Evolutionary conservation across 2,329 filamentous ascomycete species (phyloP).

Genomic region (Aspergillus sp.): DNA sequence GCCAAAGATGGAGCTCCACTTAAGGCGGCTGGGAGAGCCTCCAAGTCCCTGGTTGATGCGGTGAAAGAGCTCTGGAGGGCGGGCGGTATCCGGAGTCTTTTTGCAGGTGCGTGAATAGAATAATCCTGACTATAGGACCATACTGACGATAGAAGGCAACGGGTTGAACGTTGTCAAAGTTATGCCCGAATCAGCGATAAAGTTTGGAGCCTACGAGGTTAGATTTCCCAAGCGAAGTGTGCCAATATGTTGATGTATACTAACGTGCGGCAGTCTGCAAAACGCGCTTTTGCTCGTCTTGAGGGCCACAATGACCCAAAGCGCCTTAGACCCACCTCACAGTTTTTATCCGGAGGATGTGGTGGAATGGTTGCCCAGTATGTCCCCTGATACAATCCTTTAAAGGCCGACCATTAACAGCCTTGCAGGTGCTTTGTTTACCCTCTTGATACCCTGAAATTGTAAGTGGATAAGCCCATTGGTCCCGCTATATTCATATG

Average conservation of each 20-base stretch:
- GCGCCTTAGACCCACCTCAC: conserved; percentile 77
- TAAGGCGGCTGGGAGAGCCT: conserved; percentile 64
- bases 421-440: conserved; percentile 78
- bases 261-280: conserved; percentile 63
- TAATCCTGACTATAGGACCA: neutral
- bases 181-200: conserved; percentile 97
- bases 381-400: conserved; percentile 34
- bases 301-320: conserved; percentile 85
- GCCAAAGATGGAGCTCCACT: conserved; percentile 69
- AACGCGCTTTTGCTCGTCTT: conserved; percentile 77
- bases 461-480: conserved; percentile 44
- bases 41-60: conserved; percentile 69
- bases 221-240: conserved; percentile 16
- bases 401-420: conserved; percentile 20
- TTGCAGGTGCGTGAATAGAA: conserved; percentile 69
- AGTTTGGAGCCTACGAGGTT: conserved; percentile 93
- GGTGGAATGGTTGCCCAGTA: conserved; percentile 95
- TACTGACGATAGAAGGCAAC: conserved; percentile 64
- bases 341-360: conserved; percentile 85
- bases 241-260: neutral
- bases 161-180: conserved; percentile 96
- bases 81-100: conserved; percentile 84
- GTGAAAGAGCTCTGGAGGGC: conserved; percentile 77
- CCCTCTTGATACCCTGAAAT: conserved; percentile 70
- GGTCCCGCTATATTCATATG: neutral